Conservation (phyloP, 768 basidiomycete genomes). For the Saitozyma sp. region DNA sequence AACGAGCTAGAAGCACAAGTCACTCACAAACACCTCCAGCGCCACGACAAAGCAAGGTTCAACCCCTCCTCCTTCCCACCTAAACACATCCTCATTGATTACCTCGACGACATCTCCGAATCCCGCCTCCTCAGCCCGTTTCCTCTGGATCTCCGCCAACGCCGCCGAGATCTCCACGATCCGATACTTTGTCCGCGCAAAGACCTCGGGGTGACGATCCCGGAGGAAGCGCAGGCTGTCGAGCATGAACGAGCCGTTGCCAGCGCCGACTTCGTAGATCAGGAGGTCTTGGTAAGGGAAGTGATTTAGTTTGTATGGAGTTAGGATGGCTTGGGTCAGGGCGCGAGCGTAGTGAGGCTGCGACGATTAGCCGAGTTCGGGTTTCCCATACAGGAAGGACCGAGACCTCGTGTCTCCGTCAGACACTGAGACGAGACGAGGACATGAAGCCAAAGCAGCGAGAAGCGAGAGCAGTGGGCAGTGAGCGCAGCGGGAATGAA, state of each 20-base stretch:
- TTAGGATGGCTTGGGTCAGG: constrained; percentile 81
- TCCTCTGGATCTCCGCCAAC: constrained; percentile 67
- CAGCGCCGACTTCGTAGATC: constrained; percentile 96
- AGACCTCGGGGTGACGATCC: constrained; percentile 76
- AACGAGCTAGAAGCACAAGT: background rate
- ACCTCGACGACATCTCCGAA: constrained; percentile 53
- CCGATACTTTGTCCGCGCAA: constrained; percentile 85
- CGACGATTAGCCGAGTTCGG: background rate
- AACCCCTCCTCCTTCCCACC: constrained; percentile 62
- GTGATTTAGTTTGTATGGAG: constrained; percentile 89
- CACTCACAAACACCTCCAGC: constrained; percentile 87
- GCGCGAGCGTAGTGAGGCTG: constrained; percentile 95
- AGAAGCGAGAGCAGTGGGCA: no score
- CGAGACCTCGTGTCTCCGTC: no score
- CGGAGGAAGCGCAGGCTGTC: constrained; percentile 81
- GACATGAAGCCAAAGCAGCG: no score
- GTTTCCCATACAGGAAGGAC: background rate
- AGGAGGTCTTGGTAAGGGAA: constrained; percentile 95
- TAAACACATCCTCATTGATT: constrained; percentile 63
- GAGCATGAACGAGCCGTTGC: constrained; percentile 90
- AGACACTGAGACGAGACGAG: no score
- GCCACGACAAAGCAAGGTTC: constrained; percentile 91
- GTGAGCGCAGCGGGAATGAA: background rate
- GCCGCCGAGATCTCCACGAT: constrained; percentile 91
- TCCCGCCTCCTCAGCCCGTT: constrained; percentile 40